Conservation (phyloP, 1,139 yeast species). For the Entelexis paramagnoliae region DNA sequence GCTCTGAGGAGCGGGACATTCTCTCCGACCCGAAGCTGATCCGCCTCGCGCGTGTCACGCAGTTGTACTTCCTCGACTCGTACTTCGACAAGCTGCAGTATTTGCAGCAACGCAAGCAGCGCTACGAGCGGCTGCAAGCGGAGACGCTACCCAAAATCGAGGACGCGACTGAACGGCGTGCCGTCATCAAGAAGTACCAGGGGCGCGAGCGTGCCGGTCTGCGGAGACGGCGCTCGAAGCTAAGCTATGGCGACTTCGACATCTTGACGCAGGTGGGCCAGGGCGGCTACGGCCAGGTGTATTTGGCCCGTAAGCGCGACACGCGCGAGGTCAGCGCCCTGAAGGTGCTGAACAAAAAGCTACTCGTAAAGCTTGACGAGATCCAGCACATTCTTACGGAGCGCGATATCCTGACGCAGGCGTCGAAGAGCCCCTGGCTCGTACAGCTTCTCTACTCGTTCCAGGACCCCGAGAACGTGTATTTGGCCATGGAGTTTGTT, state of each 20-base stretch:
- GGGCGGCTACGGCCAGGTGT: constrained; percentile 96
- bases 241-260: constrained; percentile 89
- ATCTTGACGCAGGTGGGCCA: constrained; percentile 97
- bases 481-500: constrained; percentile 96
- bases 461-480: constrained; percentile 83
- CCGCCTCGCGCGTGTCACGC: constrained; percentile 75
- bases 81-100: constrained; percentile 95
- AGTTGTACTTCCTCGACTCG: constrained; percentile 72
- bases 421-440: constrained; percentile 91
- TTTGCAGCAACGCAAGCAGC: constrained; percentile 73
- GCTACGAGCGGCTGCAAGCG: constrained; percentile 53
- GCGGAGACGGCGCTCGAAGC: constrained; percentile 81
- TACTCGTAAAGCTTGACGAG: constrained; percentile 82
- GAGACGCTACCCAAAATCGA: constrained; percentile 44
- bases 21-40: constrained; percentile 69
- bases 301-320: constrained; percentile 85
- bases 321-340: constrained; percentile 93
- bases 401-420: constrained; percentile 79
- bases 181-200: constrained; percentile 71
- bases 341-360: constrained; percentile 78
- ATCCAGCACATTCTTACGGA: constrained; percentile 93
- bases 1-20: constrained; percentile 29
- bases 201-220: constrained; percentile 78
- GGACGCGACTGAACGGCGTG: constrained; percentile 41
- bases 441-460: constrained; percentile 89